Base-by-base conservation (phyloP, 23 red algal genomes). In the Gracilaria domingensis region DNA sequence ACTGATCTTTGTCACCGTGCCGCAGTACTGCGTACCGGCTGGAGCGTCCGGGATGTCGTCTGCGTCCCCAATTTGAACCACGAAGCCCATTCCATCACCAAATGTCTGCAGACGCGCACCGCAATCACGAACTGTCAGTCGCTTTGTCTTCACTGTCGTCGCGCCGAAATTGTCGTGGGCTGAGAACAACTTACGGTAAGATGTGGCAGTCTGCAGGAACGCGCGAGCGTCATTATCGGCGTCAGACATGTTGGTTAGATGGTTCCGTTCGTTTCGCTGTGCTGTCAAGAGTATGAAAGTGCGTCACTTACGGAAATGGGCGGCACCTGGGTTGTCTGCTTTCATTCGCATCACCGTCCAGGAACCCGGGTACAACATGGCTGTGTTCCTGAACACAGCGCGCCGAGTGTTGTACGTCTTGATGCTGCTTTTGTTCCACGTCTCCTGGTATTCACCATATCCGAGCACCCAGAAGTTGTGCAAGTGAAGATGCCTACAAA, bases 21-120 rank as follows among this genome's bases (percentile, higher is more conserved):
- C 85, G 60, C 85, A 89, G 37, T 65, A 79, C 85, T 59, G 85
- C 26, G 85, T 89, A 9, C 73, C 85, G 64, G 8, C 24, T 23
- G 85, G 85, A 8, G 70, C 30, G 8, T 24, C 32, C 0, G 85
- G 70, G 24, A 89, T 79, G 28, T 89, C 85, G 30, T 59, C 85
- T 21, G 70, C 71, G 18, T 89, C 70, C 7, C 85, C 71, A 14
- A 89, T 70, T 67, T 89, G 85, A 39, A 89, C 50, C 53, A 89
- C 47, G 25, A 89, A 89, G 13, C 85, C 73, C 85, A 89, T 89
- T 29, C 85, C 85, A 89, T 89, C 12, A 78, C 85, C 56, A 89
- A 66, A 65, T 89, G 85, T 60, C 81, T 85, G 57, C 24, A 23
- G 13, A n/a, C 39, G 30, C 38, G 48, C 25, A 78, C 32, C 62